Percentiles rank a stretch among this genome's conserved stretches.
These are phyloP conservation scores for Orobanche coerulescens DNA, from an alignment of 257 asterid species.

Conservation along the genomic window DNA sequence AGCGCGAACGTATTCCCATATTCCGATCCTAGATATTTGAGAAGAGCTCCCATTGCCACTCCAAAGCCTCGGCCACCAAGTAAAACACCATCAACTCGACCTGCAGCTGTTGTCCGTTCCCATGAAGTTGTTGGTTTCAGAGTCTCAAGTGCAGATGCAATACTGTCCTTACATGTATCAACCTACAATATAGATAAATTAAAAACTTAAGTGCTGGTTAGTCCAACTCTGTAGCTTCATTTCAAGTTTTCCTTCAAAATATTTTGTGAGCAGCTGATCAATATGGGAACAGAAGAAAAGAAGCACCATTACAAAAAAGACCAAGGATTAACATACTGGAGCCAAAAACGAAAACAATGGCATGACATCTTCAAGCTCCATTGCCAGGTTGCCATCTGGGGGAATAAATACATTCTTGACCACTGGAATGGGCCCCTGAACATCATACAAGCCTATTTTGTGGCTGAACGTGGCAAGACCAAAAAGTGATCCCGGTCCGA, in stretches of 20 bases:
- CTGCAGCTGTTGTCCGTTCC: constrained; percentile 86
- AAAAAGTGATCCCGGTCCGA: constrained; percentile 94
- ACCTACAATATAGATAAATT: constrained; percentile 44
- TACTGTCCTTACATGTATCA: constrained; percentile 83
- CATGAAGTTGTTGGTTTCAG: constrained; percentile 84
- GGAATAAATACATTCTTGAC: constrained; percentile 89
- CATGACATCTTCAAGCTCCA: constrained; percentile 96
- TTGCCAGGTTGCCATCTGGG: constrained; percentile 61
- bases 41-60: constrained; percentile 88
- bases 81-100: constrained; percentile 85
- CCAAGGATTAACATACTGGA: constrained; percentile 51
- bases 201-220: constrained; percentile 17
- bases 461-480: constrained; percentile 98
- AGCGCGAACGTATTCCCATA: constrained; percentile 93
- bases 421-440: constrained; percentile 96
- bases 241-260: not conserved
- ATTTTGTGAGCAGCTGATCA: constrained; percentile 8
- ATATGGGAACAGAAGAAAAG: constrained; percentile 13
- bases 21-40: constrained; percentile 87
- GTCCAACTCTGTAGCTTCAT: constrained; percentile 14
- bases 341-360: constrained; percentile 93
- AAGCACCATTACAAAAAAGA: constrained; percentile 11
- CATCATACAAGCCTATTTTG: constrained; percentile 92
- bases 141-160: constrained; percentile 85
- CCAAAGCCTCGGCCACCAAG: constrained; percentile 98